Percentiles rank a stretch among this genome's conserved stretches.
Conservation (phyloP, 2,329 filamentous ascomycete species). For the Allantophomopsis cytisporea region DNA sequence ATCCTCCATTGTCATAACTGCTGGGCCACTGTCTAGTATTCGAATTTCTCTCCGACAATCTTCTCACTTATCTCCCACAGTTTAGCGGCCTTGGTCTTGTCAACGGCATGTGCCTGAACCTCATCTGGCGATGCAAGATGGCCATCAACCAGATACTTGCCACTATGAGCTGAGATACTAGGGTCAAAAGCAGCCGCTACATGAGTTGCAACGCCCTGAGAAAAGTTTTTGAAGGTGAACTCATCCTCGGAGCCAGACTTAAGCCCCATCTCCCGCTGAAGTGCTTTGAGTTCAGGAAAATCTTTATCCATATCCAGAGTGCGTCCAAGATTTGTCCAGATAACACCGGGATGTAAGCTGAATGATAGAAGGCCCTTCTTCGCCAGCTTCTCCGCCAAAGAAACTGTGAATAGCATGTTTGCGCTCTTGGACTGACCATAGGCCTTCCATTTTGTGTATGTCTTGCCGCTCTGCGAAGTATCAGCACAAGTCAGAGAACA, state of each 20-base stretch:
- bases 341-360: slow-evolving; percentile 2
- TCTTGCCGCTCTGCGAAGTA: slow-evolving; percentile 1
- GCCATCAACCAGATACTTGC: slow-evolving; percentile 1
- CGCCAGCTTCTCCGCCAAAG: slow-evolving; percentile 1
- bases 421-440: slow-evolving; percentile 29
- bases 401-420: slow-evolving; percentile 16
- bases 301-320: too few relatives aligned
- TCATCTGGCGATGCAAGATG: background rate
- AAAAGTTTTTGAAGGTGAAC: background rate
- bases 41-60: slow-evolving; percentile 4
- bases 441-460: slow-evolving; percentile 17
- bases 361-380: background rate
- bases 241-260: too few relatives aligned
- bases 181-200: slow-evolving; percentile 1
- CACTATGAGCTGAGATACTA: background rate
- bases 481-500: background rate
- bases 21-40: background rate
- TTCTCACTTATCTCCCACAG: slow-evolving; percentile 3
- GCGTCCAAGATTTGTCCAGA: background rate
- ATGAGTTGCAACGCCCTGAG: background rate
- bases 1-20: too few relatives aligned
- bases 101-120: background rate
- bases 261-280: too few relatives aligned
- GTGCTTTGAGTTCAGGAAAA: too few relatives aligned
- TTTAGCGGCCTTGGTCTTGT: background rate